phyloP scores from a whole-genome alignment of 371 early-diverging fungal species.

The Chytridium lagenaria region DNA sequence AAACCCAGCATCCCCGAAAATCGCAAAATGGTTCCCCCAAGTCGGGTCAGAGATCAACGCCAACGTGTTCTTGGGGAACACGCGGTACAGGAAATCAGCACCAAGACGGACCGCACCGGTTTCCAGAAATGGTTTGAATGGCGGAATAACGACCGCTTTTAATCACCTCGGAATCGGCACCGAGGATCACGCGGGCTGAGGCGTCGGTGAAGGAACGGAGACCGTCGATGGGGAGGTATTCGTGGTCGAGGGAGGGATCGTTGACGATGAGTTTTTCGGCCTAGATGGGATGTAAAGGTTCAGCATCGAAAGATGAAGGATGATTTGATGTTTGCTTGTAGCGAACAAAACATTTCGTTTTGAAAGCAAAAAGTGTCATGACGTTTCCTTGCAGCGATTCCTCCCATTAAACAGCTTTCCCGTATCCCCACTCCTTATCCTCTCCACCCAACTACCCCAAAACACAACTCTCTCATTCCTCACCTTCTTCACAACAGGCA shows the following conservation, averaged over 20 bases:
- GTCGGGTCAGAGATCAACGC: constrained; percentile 91
- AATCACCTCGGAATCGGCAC: constrained; percentile 78
- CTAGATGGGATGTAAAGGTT: constrained; percentile 48
- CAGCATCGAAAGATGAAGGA: too few relatives aligned
- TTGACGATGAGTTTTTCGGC: constrained; percentile 79
- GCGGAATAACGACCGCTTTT: constrained; percentile 72
- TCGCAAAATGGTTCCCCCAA: constrained; percentile 95
- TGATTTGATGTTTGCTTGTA: too few relatives aligned
- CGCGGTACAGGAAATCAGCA: constrained; percentile 78
- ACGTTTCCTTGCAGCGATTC: too few relatives aligned
- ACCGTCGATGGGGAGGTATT: constrained; percentile 92
- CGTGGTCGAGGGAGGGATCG: constrained; percentile 83
- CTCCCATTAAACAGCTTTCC: too few relatives aligned
- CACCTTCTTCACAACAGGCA: constrained; percentile 93
- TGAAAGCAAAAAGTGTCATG: too few relatives aligned
- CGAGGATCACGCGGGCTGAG: constrained; percentile 82
- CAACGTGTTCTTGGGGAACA: constrained; percentile 71
- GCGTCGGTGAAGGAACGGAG: constrained; percentile 75
- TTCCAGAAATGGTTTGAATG: constrained; percentile 95
- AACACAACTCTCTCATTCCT: too few relatives aligned
- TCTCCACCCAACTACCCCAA: neutral
- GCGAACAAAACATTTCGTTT: too few relatives aligned
- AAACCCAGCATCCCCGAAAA: constrained; percentile 85
- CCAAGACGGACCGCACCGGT: constrained; percentile 90
- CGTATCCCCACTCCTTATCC: neutral